Percentiles rank a stretch among this genome's conserved stretches.
Conservation (phyloP, 352 stramenopile genomes). For the Globisporangium cylindrosporum region DNA sequence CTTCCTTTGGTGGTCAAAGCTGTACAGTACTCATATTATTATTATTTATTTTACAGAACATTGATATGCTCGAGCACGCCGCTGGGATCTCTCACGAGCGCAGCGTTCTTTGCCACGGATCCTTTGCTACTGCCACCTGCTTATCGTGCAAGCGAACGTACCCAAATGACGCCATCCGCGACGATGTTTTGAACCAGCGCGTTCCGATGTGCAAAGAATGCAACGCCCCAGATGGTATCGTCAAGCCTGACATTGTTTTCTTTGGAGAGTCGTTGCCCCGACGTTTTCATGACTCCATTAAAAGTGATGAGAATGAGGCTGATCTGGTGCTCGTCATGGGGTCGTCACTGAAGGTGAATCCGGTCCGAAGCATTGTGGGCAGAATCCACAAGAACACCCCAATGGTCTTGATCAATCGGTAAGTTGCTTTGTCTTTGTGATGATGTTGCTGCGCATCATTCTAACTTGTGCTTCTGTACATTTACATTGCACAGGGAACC, state of each 20-base stretch:
- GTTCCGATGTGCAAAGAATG: conserved; percentile 83
- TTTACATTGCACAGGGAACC: conserved; percentile 43
- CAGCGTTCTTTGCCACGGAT: conserved; percentile 94
- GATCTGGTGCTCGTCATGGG: conserved; percentile 99
- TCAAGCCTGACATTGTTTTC: conserved; percentile 99
- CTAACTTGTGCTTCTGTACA: conserved; percentile 2
- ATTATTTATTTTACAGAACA: conserved; percentile 85
- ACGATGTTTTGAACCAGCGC: conserved; percentile 70
- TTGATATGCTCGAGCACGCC: conserved; percentile 96
- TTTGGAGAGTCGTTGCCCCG: conserved; percentile 94
- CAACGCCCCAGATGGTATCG: conserved; percentile 79
- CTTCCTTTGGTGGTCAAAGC: not conserved
- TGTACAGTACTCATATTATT: not conserved
- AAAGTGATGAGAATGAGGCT: conserved; percentile 74
- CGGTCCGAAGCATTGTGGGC: conserved; percentile 90
- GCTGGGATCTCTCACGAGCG: conserved; percentile 91
- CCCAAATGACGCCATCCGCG: conserved; percentile 81
- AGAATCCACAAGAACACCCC: conserved; percentile 75
- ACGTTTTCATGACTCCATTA: conserved; percentile 88
- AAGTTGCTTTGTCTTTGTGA: conserved; percentile 8
- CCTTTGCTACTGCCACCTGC: conserved; percentile 91
- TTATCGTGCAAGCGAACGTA: conserved; percentile 84
- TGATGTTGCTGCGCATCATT: not conserved
- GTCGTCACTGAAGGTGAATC: conserved; percentile 97
- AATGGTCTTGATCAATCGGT: conserved; percentile 86